Conservation (phyloP, 2,329 filamentous ascomycete genomes). For the Paramyrothecium sp. region DNA sequence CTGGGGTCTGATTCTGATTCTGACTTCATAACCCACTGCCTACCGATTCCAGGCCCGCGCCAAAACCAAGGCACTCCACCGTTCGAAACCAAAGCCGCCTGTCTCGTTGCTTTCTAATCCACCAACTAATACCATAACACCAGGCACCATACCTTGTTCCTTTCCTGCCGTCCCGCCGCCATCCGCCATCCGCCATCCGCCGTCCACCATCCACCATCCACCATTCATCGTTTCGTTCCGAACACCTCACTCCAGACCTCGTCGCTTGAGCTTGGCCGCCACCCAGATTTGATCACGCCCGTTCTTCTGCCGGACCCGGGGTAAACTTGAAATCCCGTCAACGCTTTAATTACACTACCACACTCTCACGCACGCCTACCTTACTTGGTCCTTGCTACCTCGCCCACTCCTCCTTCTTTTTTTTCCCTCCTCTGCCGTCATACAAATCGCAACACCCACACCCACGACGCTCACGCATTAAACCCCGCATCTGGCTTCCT, state of each 20-base stretch:
- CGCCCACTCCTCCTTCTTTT: conserved; percentile 2
- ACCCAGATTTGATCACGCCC: neutral
- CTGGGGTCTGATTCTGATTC: neutral
- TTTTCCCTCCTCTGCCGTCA: conserved; percentile 14
- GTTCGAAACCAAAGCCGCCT: neutral
- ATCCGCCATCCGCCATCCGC: neutral
- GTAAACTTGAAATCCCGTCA: neutral
- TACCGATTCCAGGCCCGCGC: neutral
- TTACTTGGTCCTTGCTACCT: conserved; percentile 5
- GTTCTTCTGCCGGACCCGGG: neutral
- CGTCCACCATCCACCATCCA: neutral
- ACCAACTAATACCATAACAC: neutral
- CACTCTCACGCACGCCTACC: conserved; percentile 3
- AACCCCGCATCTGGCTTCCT: conserved; percentile 18
- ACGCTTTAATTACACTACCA: conserved; percentile 2
- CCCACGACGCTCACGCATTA: conserved; percentile 8
- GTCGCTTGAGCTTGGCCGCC: neutral
- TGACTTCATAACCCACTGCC: neutral
- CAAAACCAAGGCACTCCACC: neutral
- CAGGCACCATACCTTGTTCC: no score
- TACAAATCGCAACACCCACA: conserved; percentile 10
- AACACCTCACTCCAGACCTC: neutral
- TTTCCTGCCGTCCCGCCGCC: no score
- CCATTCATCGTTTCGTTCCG: neutral
- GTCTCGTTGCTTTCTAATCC: neutral